These are phyloP conservation scores for Colletotrichum falcatum DNA, from an alignment of 2,329 filamentous ascomycete genomes.

Conservation along the genomic window DNA sequence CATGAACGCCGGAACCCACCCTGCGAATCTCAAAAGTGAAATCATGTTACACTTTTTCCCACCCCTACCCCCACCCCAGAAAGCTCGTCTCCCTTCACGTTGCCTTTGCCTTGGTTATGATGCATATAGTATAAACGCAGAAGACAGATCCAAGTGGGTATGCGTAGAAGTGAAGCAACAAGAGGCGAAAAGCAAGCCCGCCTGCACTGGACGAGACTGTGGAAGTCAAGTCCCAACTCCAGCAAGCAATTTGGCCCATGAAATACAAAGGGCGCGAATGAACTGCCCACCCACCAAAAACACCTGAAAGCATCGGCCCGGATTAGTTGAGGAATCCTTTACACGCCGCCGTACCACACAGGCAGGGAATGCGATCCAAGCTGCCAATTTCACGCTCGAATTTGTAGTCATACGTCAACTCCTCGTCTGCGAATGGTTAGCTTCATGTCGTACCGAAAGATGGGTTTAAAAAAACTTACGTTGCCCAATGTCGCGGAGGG, in stretches of 20 bases:
- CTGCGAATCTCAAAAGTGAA: conserved; percentile 29
- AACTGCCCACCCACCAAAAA: conserved; percentile 30
- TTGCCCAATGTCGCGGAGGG: conserved; percentile 91
- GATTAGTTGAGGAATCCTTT: conserved; percentile 97
- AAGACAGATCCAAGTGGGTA: conserved; percentile 41
- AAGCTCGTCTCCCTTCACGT: conserved; percentile 31
- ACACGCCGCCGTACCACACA: conserved; percentile 95
- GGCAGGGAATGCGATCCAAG: conserved; percentile 94
- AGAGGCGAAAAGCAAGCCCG: conserved; percentile 23
- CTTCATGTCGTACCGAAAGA: conserved; percentile 18
- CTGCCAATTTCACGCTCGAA: conserved; percentile 98
- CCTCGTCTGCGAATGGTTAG: conserved; percentile 77
- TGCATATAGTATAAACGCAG: conserved; percentile 41
- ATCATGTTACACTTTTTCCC: conserved; percentile 32
- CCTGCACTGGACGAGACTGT: conserved; percentile 20
- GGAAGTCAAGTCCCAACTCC: conserved; percentile 35
- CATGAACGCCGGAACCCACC: conserved; percentile 35
- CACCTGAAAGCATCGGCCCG: conserved; percentile 29
- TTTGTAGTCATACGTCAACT: conserved; percentile 99
- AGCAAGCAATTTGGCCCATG: conserved; percentile 19
- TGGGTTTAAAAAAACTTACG: conserved; percentile 71
- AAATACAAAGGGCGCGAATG: conserved; percentile 29
- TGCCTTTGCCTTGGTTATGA: conserved; percentile 25
- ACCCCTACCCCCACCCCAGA: conserved; percentile 20
- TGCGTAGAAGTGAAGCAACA: conserved; percentile 38